Percentiles rank a stretch among this genome's conserved stretches.
Conservation (phyloP, 164 flowering plant genomes). For the Chimonanthus salicifolius region DNA sequence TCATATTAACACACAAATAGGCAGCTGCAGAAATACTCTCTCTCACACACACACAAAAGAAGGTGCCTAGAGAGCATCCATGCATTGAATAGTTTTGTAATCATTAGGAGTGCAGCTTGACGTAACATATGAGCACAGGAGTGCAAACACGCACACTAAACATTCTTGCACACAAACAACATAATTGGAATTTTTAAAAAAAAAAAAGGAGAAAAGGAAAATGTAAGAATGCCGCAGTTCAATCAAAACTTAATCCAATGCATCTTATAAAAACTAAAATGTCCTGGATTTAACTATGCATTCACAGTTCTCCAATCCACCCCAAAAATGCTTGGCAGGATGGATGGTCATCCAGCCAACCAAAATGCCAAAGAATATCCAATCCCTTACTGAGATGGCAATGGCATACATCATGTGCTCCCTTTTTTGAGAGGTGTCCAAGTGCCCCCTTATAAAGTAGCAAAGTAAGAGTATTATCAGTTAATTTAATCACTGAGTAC, state of each 20-base stretch:
- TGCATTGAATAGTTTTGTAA: too few relatives aligned
- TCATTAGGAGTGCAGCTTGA: too few relatives aligned
- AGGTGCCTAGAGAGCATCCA: not conserved
- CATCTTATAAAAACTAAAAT: too few relatives aligned
- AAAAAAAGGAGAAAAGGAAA: not conserved
- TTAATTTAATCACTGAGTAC: constrained; percentile 9
- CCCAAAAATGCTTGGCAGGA: not conserved
- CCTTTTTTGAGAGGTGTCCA: not conserved
- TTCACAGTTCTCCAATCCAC: not conserved
- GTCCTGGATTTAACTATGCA: not conserved
- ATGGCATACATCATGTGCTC: not conserved
- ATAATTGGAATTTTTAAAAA: not conserved
- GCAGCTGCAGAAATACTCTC: too few relatives aligned
- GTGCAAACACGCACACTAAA: too few relatives aligned
- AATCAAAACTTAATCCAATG: too few relatives aligned
- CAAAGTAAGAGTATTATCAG: not conserved
- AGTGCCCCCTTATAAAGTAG: not conserved
- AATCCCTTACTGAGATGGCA: not conserved
- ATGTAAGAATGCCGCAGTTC: too few relatives aligned
- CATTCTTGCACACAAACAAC: too few relatives aligned
- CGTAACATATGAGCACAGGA: too few relatives aligned
- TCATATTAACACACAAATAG: too few relatives aligned
- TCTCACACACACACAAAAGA: too few relatives aligned
- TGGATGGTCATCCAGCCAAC: not conserved
- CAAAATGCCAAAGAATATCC: not conserved